phyloP scores from a whole-genome alignment of 495 filamentous ascomycete genomes.

The Penicilliopsis zonata region DNA sequence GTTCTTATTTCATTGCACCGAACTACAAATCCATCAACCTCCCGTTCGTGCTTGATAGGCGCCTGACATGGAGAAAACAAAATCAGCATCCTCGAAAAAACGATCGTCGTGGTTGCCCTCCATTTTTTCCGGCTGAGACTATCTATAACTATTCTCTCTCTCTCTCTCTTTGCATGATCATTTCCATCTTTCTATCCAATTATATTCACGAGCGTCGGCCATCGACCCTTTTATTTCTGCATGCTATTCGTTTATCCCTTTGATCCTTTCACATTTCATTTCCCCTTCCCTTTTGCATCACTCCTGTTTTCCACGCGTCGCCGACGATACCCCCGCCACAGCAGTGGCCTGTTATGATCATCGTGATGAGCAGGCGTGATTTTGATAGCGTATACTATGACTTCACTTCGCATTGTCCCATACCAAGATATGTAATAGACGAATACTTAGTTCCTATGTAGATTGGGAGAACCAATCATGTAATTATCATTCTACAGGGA shows the following conservation, averaged over 20 bases:
- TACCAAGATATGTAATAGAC: too few species aligned
- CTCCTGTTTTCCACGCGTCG: background rate
- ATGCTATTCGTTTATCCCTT: too few species aligned
- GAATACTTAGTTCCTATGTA: too few species aligned
- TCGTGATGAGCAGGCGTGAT: conserved; percentile 1
- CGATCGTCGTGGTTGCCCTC: conserved; percentile 19
- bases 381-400: too few species aligned
- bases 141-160: too few species aligned
- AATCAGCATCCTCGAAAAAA: conserved; percentile 8
- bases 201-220: too few species aligned
- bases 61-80: conserved; percentile 1
- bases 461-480: too few species aligned
- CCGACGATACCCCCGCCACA: conserved; percentile 2
- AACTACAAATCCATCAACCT: background rate
- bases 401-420: too few species aligned
- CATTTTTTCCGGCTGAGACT: conserved; percentile 16
- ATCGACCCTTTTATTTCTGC: too few species aligned
- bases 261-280: background rate
- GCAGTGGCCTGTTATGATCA: background rate
- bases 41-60: conserved; percentile 1
- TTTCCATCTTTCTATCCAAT: too few species aligned
- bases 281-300: background rate
- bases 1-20: conserved; percentile 1
- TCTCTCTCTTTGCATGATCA: too few species aligned
- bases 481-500: too few species aligned